phyloP scores from a whole-genome alignment of 148 eudicot genomes.

The Pouteria glomerata region DNA sequence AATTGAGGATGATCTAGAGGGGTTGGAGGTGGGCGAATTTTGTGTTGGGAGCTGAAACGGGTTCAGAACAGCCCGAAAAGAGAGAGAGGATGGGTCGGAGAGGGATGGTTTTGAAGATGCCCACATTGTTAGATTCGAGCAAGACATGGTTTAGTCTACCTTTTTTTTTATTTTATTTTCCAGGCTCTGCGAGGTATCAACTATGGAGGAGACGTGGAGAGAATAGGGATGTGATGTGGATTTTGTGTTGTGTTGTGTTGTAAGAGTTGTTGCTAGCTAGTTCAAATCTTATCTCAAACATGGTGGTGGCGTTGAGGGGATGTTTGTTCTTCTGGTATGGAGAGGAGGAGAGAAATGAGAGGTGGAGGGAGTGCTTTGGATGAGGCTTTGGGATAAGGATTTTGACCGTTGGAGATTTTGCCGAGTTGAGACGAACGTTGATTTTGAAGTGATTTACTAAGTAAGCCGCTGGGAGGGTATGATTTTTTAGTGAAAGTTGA shows the following conservation, averaged over 20 bases:
- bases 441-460: no score
- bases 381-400: constrained; percentile 66
- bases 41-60: constrained; percentile 44
- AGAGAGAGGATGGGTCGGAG: constrained; percentile 37
- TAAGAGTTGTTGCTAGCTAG: no score
- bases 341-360: constrained; percentile 39
- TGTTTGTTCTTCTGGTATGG: constrained; percentile 21
- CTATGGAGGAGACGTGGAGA: not conserved
- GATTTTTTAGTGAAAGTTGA: no score
- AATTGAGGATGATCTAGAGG: constrained; percentile 21
- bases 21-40: constrained; percentile 15
- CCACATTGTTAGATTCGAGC: constrained; percentile 44
- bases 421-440: constrained; percentile 2
- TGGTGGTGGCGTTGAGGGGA: no score
- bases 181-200: constrained; percentile 2
- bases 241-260: no score
- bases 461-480: no score
- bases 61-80: constrained; percentile 49
- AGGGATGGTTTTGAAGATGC: constrained; percentile 40
- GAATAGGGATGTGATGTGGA: constrained; percentile 3
- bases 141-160: constrained; percentile 31
- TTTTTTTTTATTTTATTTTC: no score
- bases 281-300: no score
- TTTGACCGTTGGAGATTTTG: constrained; percentile 34
- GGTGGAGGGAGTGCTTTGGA: constrained; percentile 44